phyloP scores from a whole-genome alignment of 1,284 basidiomycete genomes.

The Polyporus tsugae region DNA sequence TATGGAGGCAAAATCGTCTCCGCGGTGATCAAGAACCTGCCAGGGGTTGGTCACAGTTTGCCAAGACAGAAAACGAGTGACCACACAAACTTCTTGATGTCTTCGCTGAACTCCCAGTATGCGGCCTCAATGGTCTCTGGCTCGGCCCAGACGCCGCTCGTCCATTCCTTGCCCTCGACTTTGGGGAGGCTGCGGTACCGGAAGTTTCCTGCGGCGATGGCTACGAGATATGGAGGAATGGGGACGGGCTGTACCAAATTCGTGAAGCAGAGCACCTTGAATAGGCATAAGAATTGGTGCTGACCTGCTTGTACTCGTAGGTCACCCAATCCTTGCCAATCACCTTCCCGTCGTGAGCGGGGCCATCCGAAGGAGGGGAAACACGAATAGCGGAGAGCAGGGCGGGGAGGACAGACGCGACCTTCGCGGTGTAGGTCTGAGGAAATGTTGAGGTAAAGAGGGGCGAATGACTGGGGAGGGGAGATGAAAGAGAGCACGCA shows the following conservation, averaged over 20 bases:
- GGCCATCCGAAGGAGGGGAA: slow-evolving; percentile 74
- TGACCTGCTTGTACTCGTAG: slow-evolving; percentile 76
- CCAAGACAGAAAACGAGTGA: neutral
- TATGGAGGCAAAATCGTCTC: slow-evolving; percentile 83
- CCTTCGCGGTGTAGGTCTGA: slow-evolving; percentile 81
- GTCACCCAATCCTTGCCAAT: slow-evolving; percentile 75
- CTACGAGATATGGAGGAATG: slow-evolving; percentile 89
- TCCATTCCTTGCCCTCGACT: slow-evolving; percentile 74
- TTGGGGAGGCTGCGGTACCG: slow-evolving; percentile 75
- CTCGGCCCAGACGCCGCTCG: slow-evolving; percentile 89
- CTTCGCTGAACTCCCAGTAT: slow-evolving; percentile 90
- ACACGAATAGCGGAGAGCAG: slow-evolving; percentile 86
- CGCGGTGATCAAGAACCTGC: slow-evolving; percentile 79
- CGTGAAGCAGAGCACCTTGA: neutral
- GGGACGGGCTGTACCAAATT: slow-evolving; percentile 67
- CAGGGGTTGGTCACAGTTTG: neutral
- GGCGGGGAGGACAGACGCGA: slow-evolving; percentile 81
- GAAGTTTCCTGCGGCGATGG: slow-evolving; percentile 87
- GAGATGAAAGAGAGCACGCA: slow-evolving; percentile 43
- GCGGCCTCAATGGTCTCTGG: slow-evolving; percentile 83
- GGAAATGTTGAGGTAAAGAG: neutral
- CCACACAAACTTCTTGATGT: slow-evolving; percentile 69
- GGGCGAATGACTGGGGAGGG: neutral
- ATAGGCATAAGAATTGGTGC: slow-evolving; percentile 25
- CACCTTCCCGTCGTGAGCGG: slow-evolving; percentile 69